Evolutionary conservation across 306 rosid species (phyloP).

Genomic region (Abrus precatorius): DNA sequence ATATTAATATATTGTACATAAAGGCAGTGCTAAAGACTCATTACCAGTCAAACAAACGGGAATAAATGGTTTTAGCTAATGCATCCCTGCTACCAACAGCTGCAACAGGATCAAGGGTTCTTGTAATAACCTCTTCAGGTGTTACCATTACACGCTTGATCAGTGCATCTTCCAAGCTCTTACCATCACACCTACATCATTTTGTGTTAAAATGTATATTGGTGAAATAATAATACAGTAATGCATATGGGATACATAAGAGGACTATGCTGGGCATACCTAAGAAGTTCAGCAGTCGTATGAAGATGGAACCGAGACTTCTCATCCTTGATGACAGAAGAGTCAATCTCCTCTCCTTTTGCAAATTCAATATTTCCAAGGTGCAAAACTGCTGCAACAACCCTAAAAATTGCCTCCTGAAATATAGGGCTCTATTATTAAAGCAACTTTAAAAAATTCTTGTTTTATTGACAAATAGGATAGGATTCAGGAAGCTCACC

Average conservation of each 20-base stretch:
- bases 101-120: constrained; percentile 98
- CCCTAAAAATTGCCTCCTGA: constrained; percentile 98
- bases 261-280: constrained; percentile 55
- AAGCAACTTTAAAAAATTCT: constrained; percentile 28
- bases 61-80: constrained; percentile 92
- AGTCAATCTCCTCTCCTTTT: constrained; percentile 94
- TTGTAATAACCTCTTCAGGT: constrained; percentile 97
- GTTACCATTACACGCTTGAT: constrained; percentile 99
- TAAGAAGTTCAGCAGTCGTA: constrained; percentile 89
- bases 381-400: constrained; percentile 95
- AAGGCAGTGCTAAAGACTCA: constrained; percentile 45
- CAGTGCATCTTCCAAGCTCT: constrained; percentile 98
- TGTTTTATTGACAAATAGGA: constrained; percentile 31
- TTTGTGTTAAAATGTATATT: constrained; percentile 40
- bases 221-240: constrained; percentile 21
- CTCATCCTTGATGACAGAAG: constrained; percentile 93
- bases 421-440: constrained; percentile 47
- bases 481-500: constrained; percentile 57
- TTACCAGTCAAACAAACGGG: constrained; percentile 99
- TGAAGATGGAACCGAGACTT: constrained; percentile 95
- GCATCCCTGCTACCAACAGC: constrained; percentile 98
- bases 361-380: constrained; percentile 96
- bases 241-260: constrained; percentile 42
- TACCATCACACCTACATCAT: constrained; percentile 79
- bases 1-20: constrained; percentile 25